Evolutionary conservation across 805 yeast species (phyloP).

Genomic region (Zygotorulaspora sp.): DNA sequence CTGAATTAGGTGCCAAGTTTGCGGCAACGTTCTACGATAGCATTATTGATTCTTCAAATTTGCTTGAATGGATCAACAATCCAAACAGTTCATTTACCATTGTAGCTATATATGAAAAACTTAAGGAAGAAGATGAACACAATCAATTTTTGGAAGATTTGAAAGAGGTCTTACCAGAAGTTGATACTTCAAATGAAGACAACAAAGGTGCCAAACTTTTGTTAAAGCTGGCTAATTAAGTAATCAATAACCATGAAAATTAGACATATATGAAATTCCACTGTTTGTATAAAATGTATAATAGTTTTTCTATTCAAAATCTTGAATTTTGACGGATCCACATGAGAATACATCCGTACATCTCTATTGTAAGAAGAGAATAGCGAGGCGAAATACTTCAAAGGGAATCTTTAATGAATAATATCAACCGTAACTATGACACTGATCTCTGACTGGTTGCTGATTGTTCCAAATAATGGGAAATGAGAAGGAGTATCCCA

Average conservation of each 20-base stretch:
- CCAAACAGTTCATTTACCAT: constrained; percentile 74
- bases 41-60: constrained; percentile 47
- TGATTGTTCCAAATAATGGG: not conserved
- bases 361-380: too few species aligned
- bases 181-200: constrained; percentile 39
- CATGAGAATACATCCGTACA: too few species aligned
- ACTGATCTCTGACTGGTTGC: too few species aligned
- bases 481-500: not conserved
- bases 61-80: constrained; percentile 64
- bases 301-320: not conserved
- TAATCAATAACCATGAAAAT: not conserved
- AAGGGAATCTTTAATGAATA: too few species aligned
- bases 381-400: too few species aligned
- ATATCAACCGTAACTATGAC: too few species aligned
- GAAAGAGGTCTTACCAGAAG: constrained; percentile 45
- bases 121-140: constrained; percentile 44
- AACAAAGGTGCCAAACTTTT: constrained; percentile 66
- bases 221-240: constrained; percentile 35
- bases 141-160: constrained; percentile 50
- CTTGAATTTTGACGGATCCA: not conserved
- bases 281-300: not conserved
- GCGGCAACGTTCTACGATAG: constrained; percentile 51
- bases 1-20: constrained; percentile 54
- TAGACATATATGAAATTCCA: not conserved
- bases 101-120: constrained; percentile 70